Base-by-base conservation (phyloP, 1,284 basidiomycete genomes). In the Cutaneotrichosporon curvatum region DNA sequence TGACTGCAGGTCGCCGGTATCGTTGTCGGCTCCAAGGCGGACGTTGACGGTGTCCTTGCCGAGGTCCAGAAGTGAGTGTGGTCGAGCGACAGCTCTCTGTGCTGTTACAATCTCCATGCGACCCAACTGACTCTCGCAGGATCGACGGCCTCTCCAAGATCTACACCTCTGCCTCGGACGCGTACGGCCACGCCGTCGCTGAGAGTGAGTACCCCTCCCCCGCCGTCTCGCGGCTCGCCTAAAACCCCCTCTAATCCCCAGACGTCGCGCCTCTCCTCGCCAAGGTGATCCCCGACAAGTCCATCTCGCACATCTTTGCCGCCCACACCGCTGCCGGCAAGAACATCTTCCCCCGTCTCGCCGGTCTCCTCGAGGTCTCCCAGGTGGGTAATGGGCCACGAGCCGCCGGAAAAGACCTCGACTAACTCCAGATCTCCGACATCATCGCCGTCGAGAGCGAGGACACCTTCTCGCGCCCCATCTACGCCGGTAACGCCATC, bases 401-500 rank as follows among this genome's bases (percentile, higher is more conserved):
- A 11, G 14, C 8, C 31, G 20, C 12, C 33, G 40, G 18, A 36
- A n/a, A n/a, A n/a, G n/a, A n/a, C n/a, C n/a, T n/a, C n/a, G n/a
- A 4, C 22, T 39, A 15, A 32, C n/a, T 16, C 4, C 42, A 69
- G 58, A 81, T 98, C 54, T 91, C 91, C 43, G 95, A 99, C 73
- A 83, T 98, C 58, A 87, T 95, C 62, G 79, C 81, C 39, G 83
- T 97, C 61, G 84, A 95, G 62, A 67, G 79, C 2, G 81, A 82
- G 41, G 82, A 84, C 65, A 80, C 80, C 4, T 97, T 95, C 72
- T 81, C 86, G 9, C 85, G 94, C 37, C 91, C 90, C 37, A 95
- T 98, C 68, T 99, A 99, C 65, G 95, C 95, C 41, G 95, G 95
- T 41, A 98, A 98, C 70, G 95, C 95, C 39, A 89, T 98, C 55